Evolutionary conservation across 1,284 basidiomycete genomes (phyloP), one percentile per base, ranked within the genome.

Genomic region (Laetiporus sulphureus): DNA sequence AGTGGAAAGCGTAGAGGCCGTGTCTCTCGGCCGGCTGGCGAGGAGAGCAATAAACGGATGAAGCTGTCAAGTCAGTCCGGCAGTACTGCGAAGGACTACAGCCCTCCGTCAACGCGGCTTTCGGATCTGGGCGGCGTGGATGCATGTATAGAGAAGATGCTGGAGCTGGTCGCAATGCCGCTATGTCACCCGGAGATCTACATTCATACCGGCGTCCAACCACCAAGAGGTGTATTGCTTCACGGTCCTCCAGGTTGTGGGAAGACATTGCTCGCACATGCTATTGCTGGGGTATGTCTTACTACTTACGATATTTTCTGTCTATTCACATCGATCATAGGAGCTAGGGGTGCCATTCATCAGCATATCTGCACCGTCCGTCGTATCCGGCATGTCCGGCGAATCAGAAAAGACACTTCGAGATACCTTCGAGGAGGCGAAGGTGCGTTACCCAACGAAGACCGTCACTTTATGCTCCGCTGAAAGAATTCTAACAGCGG

Each of bases 201-300:
- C 64, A 64, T 89, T 5, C 85, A 93, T 54, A 95, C 92, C 0
- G 95, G 95, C 2, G 87, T 97, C 8, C 86, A 90, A 51, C 85
- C 94, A 3, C 94, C 94, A 0, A 70, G 93, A 38, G 95, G 95
- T n/a, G 92, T 99, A 0, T 65, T 99, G 18, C 66, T 99, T 5
- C 91, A 97, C 62, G 96, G 95, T 1, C 95, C 95, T 2, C 94
- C 95, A 0, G 95, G 95, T 6, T 97, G 94, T 57, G 96, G 96
- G 11, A 99, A 99, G 67, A 96, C 93, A 0, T 65, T 94, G 56
- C 65, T 95, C 15, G 92, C 92, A 7, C 84, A 90, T 60, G 93
- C 95, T 16, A 87, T 98, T 38, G 94, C 93, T 30, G 95, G 94
- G 44, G 91, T 91, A 58, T 58, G 83, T 73, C n/a, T 2, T n/a